Percentiles rank a stretch among this genome's conserved stretches.
Conservation (phyloP, 768 basidiomycete genomes). For the Melanogaster broomeanus region DNA sequence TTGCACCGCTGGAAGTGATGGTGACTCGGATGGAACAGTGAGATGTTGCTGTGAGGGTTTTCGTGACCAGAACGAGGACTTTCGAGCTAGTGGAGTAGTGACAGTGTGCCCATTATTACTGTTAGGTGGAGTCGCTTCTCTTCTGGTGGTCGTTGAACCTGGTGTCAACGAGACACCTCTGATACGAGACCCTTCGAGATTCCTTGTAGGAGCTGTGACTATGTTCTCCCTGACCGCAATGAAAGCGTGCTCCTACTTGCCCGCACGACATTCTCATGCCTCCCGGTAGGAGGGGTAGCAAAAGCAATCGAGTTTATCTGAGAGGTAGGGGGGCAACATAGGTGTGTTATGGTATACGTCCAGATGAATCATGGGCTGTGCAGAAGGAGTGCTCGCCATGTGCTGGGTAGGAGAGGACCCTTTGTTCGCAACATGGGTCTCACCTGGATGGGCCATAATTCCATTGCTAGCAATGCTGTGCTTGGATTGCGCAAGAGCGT, state of each 20-base stretch:
- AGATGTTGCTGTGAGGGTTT: slow-evolving; percentile 38
- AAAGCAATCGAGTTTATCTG: slow-evolving; percentile 55
- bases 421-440: neutral
- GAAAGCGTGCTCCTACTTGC: slow-evolving; percentile 55
- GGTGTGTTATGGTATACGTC: slow-evolving; percentile 59
- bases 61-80: slow-evolving; percentile 69
- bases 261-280: slow-evolving; percentile 34
- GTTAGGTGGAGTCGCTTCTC: slow-evolving; percentile 39
- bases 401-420: slow-evolving; percentile 20
- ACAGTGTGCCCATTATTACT: slow-evolving; percentile 19
- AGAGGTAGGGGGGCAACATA: slow-evolving; percentile 38
- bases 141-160: slow-evolving; percentile 42
- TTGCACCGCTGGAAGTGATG: slow-evolving; percentile 40
- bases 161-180: slow-evolving; percentile 63
- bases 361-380: slow-evolving; percentile 59
- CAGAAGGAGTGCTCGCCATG: slow-evolving; percentile 38
- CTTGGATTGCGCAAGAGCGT: slow-evolving; percentile 16
- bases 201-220: neutral
- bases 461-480: neutral
- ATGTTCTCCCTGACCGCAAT: slow-evolving; percentile 13
- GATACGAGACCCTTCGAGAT: slow-evolving; percentile 33
- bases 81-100: slow-evolving; percentile 49
- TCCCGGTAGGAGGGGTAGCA: slow-evolving; percentile 19
- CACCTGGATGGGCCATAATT: slow-evolving; percentile 5
- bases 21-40: slow-evolving; percentile 31